Conservation (phyloP, 495 filamentous ascomycete genomes). For the Penicillium salamii region DNA sequence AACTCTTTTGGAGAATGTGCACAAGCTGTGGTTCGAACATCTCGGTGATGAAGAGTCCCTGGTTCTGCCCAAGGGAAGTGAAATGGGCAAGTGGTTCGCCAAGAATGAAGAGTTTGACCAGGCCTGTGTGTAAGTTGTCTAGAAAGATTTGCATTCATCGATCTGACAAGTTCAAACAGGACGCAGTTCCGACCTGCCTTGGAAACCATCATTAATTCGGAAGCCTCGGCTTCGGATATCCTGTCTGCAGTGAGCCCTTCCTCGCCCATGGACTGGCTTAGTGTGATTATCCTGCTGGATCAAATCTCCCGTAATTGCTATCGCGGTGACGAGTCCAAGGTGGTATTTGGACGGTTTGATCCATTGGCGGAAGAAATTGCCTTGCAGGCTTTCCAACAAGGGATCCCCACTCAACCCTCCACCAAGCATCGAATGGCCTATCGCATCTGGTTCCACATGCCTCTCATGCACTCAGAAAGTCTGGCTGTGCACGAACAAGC, state of each 20-base stretch:
- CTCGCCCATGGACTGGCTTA: conserved; percentile 23
- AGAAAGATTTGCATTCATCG: not conserved
- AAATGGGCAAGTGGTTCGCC: conserved; percentile 28
- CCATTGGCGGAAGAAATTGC: conserved; percentile 26
- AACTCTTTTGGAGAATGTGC: conserved; percentile 18
- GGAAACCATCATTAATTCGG: conserved; percentile 20
- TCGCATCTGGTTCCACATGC: conserved; percentile 33
- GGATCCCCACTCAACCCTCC: conserved; percentile 14
- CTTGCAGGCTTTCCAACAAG: conserved; percentile 14
- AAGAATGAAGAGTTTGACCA: conserved; percentile 25
- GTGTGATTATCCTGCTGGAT: conserved; percentile 27
- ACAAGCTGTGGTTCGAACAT: conserved; percentile 26
- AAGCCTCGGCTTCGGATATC: conserved; percentile 18
- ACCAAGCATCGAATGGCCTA: conserved; percentile 26
- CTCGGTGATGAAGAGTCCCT: conserved; percentile 10
- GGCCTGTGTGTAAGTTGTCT: conserved; percentile 24
- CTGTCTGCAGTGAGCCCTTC: conserved; percentile 17
- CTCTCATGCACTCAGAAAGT: conserved; percentile 34
- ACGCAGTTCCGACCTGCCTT: conserved; percentile 25
- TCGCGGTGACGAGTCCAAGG: conserved; percentile 24
- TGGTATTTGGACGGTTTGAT: conserved; percentile 30
- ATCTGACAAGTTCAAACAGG: conserved; percentile 9
- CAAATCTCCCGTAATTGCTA: conserved; percentile 35
- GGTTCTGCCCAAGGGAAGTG: conserved; percentile 15
- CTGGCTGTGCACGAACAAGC: conserved; percentile 24